Evolutionary conservation across 495 filamentous ascomycete genomes (phyloP), one percentile per base, ranked within the genome.

Genomic region (Penicillium turbatum): DNA sequence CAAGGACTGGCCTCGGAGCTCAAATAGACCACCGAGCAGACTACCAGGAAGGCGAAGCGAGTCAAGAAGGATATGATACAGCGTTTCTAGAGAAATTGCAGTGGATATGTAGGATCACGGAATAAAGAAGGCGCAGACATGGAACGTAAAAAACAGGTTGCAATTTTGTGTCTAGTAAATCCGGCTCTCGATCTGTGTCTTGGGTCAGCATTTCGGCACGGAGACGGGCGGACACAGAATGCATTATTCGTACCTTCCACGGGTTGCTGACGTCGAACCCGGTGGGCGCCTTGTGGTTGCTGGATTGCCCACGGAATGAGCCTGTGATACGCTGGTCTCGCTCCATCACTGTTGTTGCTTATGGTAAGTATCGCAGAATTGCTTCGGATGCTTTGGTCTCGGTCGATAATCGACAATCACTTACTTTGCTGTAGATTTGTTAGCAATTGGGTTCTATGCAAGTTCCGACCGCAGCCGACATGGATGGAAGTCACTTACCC

Each of bases 261-360:
- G 90, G 87, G 71, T 96, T 96, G 80, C 86, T 97, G 62, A 96
- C 60, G 64, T 96, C 92, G 76, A 95, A 99, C 32, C 91, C 92
- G 36, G 79, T 73, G 13, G 93, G 95, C 32, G 93, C 93, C 53
- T 76, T 68, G 43, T 82, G 76, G 44, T 85, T 86, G 72, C 92
- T 87, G 59, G 84, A 87, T 71, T 99, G 93, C 35, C 91, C 95
- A 75, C 95, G 80, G 62, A 87, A 61, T 44, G 69, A 81, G 55
- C 93, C 93, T 44, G 93, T 99, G 68, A 99, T 80, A 65, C 93
- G 80, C 60, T 85, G 76, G 68, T 99, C 93, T 64, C 93, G 83
- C 53, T 97, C 87, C 91, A 97, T 96, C 95, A 99, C 93, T 97
- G 60, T 59, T 42, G 17, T 30, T 15, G 49, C n/a, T 55, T 17